A percentile compares a stretch with the other conserved stretches of the same genome.
Evolutionary conservation across 2,329 filamentous ascomycete genomes (phyloP).

Genomic region (Botrytis squamosa): DNA sequence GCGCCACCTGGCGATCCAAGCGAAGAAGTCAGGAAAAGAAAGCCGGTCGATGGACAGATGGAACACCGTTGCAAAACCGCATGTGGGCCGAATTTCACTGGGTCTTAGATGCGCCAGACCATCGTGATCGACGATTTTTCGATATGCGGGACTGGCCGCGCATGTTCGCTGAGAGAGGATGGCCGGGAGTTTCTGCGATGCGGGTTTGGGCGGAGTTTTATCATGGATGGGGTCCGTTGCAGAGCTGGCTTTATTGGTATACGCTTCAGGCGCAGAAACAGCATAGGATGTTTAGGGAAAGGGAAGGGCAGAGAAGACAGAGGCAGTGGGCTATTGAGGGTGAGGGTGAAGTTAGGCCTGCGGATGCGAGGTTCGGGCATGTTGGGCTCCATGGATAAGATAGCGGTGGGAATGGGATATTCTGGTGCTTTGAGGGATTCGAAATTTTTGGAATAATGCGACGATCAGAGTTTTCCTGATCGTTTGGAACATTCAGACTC

Average conservation of each 20-base stretch:
- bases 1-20: constrained; percentile 27
- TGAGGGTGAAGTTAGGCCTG: too few relatives aligned
- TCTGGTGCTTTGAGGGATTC: neutral
- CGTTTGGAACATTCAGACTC: neutral
- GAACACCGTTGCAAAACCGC: constrained; percentile 26
- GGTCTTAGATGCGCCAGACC: constrained; percentile 27
- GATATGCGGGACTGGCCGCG: constrained; percentile 1
- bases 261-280: neutral
- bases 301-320: neutral
- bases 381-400: neutral
- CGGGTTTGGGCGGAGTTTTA: constrained; percentile 2
- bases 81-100: constrained; percentile 33
- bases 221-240: constrained; percentile 16
- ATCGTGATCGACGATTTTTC: constrained; percentile 14
- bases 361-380: neutral
- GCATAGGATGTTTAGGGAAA: neutral
- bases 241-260: constrained; percentile 6
- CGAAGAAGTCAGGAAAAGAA: constrained; percentile 31
- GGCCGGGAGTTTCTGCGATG: neutral
- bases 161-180: neutral
- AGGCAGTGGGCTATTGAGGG: neutral
- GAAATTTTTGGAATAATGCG: neutral
- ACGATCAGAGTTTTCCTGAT: neutral
- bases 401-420: neutral
- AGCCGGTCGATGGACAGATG: constrained; percentile 33